phyloP scores from a whole-genome alignment of 352 stramenopile genomes.

The Pythium rishiriense region DNA sequence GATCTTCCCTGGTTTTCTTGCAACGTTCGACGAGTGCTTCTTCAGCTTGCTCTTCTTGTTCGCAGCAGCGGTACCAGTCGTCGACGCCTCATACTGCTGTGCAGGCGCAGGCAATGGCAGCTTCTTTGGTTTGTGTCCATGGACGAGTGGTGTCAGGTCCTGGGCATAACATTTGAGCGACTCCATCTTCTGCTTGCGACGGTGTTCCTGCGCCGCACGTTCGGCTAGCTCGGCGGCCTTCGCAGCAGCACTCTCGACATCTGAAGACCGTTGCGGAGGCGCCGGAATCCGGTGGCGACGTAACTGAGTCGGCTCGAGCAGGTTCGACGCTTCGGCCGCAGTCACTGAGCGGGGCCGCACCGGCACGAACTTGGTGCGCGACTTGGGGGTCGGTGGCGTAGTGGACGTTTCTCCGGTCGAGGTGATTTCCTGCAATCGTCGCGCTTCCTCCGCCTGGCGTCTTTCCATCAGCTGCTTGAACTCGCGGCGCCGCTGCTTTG shows the following conservation, averaged over 20 bases:
- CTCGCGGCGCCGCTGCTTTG: slow-evolving; percentile 30
- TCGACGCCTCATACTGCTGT: too few species aligned
- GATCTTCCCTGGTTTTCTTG: slow-evolving; percentile 7
- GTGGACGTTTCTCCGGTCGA: background rate
- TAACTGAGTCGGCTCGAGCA: slow-evolving; percentile 1
- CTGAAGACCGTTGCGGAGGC: background rate
- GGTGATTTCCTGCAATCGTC: slow-evolving; percentile 1
- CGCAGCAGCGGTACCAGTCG: background rate
- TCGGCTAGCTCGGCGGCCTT: slow-evolving; percentile 17
- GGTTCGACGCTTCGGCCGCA: background rate
- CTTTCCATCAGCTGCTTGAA: slow-evolving; percentile 20
- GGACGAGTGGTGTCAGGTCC: slow-evolving; percentile 56
- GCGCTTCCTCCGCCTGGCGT: slow-evolving; percentile 38
- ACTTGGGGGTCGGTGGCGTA: background rate
- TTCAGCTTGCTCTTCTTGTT: background rate
- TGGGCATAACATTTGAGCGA: slow-evolving; percentile 60
- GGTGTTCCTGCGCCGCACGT: slow-evolving; percentile 27
- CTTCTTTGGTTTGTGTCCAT: slow-evolving; percentile 49
- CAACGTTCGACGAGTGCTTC: background rate
- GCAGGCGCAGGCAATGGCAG: slow-evolving; percentile 22
- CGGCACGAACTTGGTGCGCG: background rate
- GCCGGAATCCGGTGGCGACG: slow-evolving; percentile 7
- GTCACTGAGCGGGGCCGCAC: background rate
- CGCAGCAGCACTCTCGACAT: background rate
- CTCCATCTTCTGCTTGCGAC: slow-evolving; percentile 34